These are phyloP conservation scores for Boletellus ananas DNA, from an alignment of 768 basidiomycete species.

Conservation along the genomic window DNA sequence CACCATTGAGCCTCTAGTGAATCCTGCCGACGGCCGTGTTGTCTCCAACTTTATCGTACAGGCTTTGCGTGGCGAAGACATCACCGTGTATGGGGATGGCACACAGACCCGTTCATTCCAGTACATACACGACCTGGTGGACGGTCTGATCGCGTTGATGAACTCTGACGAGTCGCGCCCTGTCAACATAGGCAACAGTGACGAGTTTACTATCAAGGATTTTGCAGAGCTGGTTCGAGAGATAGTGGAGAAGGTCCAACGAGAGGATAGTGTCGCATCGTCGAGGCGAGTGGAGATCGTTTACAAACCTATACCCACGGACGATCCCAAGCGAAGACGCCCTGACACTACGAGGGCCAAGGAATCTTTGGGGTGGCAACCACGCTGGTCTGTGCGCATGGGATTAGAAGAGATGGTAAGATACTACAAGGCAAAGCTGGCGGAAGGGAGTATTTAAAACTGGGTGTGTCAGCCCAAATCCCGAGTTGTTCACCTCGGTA, in stretches of 20 bases:
- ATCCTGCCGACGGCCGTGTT: constrained; percentile 94
- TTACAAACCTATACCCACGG: constrained; percentile 78
- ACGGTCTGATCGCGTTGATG: constrained; percentile 92
- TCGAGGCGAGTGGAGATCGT: constrained; percentile 59
- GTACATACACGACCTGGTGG: constrained; percentile 96
- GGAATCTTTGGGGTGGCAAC: constrained; percentile 82
- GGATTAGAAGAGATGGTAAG: constrained; percentile 93
- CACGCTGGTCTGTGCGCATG: constrained; percentile 89
- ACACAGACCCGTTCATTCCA: constrained; percentile 94
- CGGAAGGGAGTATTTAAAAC: constrained; percentile 69
- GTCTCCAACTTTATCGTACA: constrained; percentile 99
- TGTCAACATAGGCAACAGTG: constrained; percentile 93
- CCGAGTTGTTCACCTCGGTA: neutral
- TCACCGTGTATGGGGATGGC: constrained; percentile 96
- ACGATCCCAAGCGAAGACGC: constrained; percentile 92
- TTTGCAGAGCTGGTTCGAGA: constrained; percentile 92
- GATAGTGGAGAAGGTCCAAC: constrained; percentile 89
- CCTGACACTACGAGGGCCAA: constrained; percentile 93
- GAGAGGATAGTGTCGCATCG: constrained; percentile 63
- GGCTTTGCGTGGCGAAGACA: constrained; percentile 91
- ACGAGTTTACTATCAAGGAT: constrained; percentile 94
- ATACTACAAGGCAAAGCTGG: constrained; percentile 89
- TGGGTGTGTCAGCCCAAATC: neutral
- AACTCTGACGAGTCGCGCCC: constrained; percentile 91
- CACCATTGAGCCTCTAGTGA: constrained; percentile 55